phyloP scores from a whole-genome alignment of 371 early-diverging fungal species.

The Syncephalastrum sp. region DNA sequence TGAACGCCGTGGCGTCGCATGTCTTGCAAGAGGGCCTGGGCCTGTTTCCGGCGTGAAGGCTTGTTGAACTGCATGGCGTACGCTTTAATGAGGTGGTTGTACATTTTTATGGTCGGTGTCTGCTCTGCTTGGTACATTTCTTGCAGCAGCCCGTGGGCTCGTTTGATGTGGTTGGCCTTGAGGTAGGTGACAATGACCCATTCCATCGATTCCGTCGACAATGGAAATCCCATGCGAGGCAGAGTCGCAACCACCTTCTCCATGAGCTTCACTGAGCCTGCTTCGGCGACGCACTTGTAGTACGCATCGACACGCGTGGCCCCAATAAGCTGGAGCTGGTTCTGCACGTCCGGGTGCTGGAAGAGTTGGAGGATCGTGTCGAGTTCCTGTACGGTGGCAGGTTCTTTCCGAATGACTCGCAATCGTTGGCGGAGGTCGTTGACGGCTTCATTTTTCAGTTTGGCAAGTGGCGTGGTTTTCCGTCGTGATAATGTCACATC shows the following conservation, averaged over 20 bases:
- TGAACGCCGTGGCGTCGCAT: conserved; percentile 14
- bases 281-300: conserved; percentile 6
- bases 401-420: conserved; percentile 2
- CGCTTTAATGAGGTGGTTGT: conserved; percentile 12
- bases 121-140: conserved; percentile 9
- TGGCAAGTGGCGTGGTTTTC: not conserved
- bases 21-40: conserved; percentile 8
- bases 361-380: conserved; percentile 2
- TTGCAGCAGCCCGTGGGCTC: conserved; percentile 10
- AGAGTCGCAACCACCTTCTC: conserved; percentile 3
- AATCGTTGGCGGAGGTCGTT: not conserved
- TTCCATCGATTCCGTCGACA: conserved; percentile 8
- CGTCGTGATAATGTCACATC: not conserved
- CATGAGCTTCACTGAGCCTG: conserved; percentile 12
- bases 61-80: conserved; percentile 14
- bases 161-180: conserved; percentile 6
- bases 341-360: not conserved
- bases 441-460: not conserved
- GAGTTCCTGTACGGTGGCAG: conserved; percentile 7
- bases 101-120: conserved; percentile 11
- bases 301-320: conserved; percentile 2
- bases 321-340: not conserved
- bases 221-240: not conserved
- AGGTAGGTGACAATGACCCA: conserved; percentile 9
- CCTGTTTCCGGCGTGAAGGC: conserved; percentile 2